A percentile compares a stretch with the other conserved stretches of the same genome.
Evolutionary conservation across 2,329 filamentous ascomycete species (phyloP).

Genomic region (Trichoderma gracile): DNA sequence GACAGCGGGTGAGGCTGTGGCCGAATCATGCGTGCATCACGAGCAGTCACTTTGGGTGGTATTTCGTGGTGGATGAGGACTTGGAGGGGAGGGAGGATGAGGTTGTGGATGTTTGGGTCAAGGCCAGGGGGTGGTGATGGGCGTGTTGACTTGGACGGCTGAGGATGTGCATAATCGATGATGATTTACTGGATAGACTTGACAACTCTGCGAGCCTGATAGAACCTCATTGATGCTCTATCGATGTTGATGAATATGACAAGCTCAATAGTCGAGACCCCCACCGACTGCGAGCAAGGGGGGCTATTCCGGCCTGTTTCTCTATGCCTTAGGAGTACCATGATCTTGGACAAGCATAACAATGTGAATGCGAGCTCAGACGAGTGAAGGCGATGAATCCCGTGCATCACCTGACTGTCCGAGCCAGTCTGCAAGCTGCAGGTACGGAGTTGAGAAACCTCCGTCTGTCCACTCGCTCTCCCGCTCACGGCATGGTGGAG

Average conservation of each 20-base stretch:
- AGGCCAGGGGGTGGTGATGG: conserved; percentile 33
- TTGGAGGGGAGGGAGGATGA: conserved; percentile 54
- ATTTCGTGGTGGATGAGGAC: conserved; percentile 69
- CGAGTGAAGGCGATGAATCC: no score
- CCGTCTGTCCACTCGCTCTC: no score
- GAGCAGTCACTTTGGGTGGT: conserved; percentile 70
- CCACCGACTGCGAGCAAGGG: conserved; percentile 18
- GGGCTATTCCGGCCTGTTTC: neutral
- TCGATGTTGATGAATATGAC: no score
- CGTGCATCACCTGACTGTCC: no score
- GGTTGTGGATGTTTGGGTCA: conserved; percentile 71
- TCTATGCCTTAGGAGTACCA: neutral
- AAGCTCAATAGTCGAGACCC: neutral
- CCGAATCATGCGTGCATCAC: conserved; percentile 82
- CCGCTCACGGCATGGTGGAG: neutral
- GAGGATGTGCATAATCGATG: no score
- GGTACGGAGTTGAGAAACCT: neutral
- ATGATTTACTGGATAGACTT: no score
- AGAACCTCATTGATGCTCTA: neutral
- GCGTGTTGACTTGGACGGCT: no score
- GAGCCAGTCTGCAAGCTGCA: neutral
- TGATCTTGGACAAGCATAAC: neutral
- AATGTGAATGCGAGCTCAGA: no score
- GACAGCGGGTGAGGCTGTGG: conserved; percentile 70
- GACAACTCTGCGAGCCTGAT: no score